phyloP scores from a whole-genome alignment of 768 basidiomycete species.

The Mycena olivaceomarginata region DNA sequence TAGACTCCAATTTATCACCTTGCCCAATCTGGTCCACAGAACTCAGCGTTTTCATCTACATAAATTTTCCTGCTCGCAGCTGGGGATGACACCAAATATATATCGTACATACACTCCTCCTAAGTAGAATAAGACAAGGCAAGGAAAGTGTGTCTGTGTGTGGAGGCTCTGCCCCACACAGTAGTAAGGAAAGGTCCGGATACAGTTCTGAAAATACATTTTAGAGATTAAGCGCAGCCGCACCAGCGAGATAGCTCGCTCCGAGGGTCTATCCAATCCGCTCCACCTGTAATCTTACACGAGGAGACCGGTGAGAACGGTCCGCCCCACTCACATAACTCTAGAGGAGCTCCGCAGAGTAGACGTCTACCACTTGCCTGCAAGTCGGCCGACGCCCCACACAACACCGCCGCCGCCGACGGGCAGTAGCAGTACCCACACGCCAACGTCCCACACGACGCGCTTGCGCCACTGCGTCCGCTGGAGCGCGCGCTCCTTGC shows the following conservation, averaged over 20 bases:
- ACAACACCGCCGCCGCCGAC: conserved; percentile 72
- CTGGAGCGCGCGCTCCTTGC: conserved; percentile 92
- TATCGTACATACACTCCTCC: conserved; percentile 1
- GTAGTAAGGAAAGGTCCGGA: neutral
- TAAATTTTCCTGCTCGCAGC: too few relatives aligned
- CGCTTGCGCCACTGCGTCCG: conserved; percentile 81
- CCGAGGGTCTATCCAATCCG: conserved; percentile 18
- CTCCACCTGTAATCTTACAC: neutral
- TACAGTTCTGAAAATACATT: conserved; percentile 27
- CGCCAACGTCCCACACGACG: conserved; percentile 89
- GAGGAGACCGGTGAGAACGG: neutral
- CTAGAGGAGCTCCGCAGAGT: neutral
- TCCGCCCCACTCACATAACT: neutral
- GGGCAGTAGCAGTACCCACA: conserved; percentile 84
- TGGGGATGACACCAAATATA: neutral
- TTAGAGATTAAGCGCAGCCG: conserved; percentile 14
- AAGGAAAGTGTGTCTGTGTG: neutral
- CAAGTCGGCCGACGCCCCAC: conserved; percentile 75
- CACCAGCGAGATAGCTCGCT: conserved; percentile 34
- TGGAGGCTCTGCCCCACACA: neutral
- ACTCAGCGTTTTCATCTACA: too few relatives aligned
- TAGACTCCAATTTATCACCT: too few relatives aligned
- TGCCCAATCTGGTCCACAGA: too few relatives aligned
- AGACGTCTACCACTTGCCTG: conserved; percentile 67
- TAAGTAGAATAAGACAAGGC: neutral